A percentile compares a stretch with the other conserved stretches of the same genome.
Conservation (phyloP, 2,329 filamentous ascomycete species). For the Verticillium albo-atrum region DNA sequence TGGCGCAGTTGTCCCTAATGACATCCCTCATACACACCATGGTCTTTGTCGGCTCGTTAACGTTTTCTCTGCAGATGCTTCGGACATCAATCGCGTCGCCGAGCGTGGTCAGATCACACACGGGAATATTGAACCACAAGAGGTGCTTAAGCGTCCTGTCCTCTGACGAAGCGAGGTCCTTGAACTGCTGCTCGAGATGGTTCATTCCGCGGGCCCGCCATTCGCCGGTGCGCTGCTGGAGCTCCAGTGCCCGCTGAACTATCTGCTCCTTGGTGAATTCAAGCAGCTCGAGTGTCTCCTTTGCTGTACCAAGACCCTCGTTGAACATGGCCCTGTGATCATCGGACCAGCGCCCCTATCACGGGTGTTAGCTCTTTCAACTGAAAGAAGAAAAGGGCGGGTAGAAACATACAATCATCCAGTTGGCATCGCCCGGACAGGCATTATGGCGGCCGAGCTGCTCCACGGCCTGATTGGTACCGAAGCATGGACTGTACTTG, state of each 20-base stretch:
- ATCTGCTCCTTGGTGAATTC: neutral
- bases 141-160: neutral
- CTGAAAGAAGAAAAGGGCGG: too few species aligned
- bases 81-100: too few species aligned
- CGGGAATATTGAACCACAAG: neutral
- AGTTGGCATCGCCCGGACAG: neutral
- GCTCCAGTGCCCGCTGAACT: neutral
- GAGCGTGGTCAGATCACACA: neutral
- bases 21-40: too few species aligned
- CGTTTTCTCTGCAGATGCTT: too few species aligned
- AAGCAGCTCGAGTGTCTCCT: neutral
- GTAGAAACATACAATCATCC: neutral
- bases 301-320: neutral
- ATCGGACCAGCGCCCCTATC: neutral
- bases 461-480: neutral
- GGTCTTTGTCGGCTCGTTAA: too few species aligned
- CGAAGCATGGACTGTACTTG: conserved; percentile 1
- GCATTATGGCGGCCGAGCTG: neutral
- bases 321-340: neutral
- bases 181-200: neutral
- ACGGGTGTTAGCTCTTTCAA: neutral
- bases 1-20: too few species aligned
- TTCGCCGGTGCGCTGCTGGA: neutral
- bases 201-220: neutral
- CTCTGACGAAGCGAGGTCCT: neutral